Evolutionary conservation across 495 filamentous ascomycete species (phyloP), one percentile per base, ranked within the genome.

Genomic region (Aspergillus indologenus): DNA sequence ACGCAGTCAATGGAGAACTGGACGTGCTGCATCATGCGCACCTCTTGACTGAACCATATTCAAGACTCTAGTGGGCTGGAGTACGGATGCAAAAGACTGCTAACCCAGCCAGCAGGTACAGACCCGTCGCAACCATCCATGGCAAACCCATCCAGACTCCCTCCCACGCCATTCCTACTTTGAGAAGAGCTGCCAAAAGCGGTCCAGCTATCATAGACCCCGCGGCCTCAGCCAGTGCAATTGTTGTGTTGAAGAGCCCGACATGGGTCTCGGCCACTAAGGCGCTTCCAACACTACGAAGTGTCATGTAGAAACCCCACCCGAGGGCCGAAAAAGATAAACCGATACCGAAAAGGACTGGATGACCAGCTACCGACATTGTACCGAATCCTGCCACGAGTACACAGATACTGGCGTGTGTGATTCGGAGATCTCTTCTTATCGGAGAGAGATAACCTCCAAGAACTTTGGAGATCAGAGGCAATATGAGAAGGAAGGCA

Each of bases 241-340:
- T 50, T 1, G 58, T 55, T 12, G 58, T 60, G 26, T 60, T 60
- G 20, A 60, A 52, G 18, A 54, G 22, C n/a, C 58, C 58, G 29
- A 54, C 40, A 18, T 60, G 58, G 12, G 18, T 20, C 26, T 54
- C 44, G 2, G 24, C 53, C 31, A 55, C 58, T 20, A 60, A 29
- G 1, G 58, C 52, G 18, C 43, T 60, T 24, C 50, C 52, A 12
- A 54, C 58, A 42, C 52, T 60, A 15, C 51, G 58, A 3, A 60
- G 52, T 18, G 58, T 43, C 5, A 49, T 31, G 44, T 60, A 60
- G 45, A 55, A 60, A 5, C 58, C 58, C 51, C 58, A 60, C 19
- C 58, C 58, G 12, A 60, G 45, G 0, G 58, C 58, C 5, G 40
- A 18, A 12, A 60, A 18, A 5, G 58, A 49, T 8, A 60, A 45